A percentile compares a stretch with the other conserved stretches of the same genome.
These are phyloP conservation scores for Byssoonygena ceratinophila DNA, from an alignment of 2,329 filamentous ascomycete species.

Conservation along the genomic window DNA sequence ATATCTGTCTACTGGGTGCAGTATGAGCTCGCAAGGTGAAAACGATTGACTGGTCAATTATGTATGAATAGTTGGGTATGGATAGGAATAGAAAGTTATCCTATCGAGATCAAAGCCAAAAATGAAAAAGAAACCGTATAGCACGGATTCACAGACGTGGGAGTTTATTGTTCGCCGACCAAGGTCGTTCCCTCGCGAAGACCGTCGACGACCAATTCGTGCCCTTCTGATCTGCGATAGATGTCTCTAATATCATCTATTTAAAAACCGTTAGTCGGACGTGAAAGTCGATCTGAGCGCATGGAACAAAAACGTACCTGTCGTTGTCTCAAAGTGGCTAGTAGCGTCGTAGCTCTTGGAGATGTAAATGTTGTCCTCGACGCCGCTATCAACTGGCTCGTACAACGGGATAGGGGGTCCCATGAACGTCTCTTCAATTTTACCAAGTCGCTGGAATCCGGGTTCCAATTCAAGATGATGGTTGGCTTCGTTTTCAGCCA, in stretches of 20 bases:
- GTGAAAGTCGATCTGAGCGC: too few species aligned
- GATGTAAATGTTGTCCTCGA: constrained; percentile 86
- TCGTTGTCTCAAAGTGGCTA: constrained; percentile 91
- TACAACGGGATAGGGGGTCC: constrained; percentile 86
- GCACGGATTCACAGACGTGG: not conserved
- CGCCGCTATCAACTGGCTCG: constrained; percentile 73
- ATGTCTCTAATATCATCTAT: constrained; percentile 87
- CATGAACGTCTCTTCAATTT: constrained; percentile 96
- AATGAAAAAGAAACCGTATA: not conserved
- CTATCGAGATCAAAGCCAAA: constrained; percentile 4
- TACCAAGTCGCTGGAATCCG: constrained; percentile 81
- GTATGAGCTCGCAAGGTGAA: too few species aligned
- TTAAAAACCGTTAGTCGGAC: constrained; percentile 3
- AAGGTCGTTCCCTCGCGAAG: constrained; percentile 64
- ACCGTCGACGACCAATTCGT: constrained; percentile 76
- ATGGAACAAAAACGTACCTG: constrained; percentile 38
- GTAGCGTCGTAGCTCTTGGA: constrained; percentile 98
- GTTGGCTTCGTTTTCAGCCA: constrained; percentile 82
- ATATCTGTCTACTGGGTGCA: too few species aligned
- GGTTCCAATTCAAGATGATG: constrained; percentile 91
- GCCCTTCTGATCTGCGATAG: constrained; percentile 69
- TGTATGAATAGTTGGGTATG: not conserved
- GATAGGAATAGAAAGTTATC: not conserved
- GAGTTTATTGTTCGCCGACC: constrained; percentile 54
- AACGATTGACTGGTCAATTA: not conserved